Percentiles rank a stretch among this genome's conserved stretches.
These are phyloP conservation scores for Botrytis paeoniae DNA, from an alignment of 2,329 filamentous ascomycete genomes.

Conservation along the genomic window DNA sequence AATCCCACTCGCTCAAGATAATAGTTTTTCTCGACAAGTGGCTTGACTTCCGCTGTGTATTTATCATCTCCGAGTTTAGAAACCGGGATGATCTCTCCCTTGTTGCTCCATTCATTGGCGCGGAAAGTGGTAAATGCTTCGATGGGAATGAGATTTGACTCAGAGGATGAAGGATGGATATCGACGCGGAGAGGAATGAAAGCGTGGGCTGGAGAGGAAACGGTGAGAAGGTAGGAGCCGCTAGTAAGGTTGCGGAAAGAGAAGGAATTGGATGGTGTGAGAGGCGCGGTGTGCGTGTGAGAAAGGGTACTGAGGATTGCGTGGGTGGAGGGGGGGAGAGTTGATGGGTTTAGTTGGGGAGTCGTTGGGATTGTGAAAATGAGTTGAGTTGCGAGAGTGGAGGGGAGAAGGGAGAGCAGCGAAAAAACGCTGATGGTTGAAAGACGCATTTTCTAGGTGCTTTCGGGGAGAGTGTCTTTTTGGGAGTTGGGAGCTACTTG, in stretches of 20 bases:
- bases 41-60: constrained; percentile 15
- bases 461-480: neutral
- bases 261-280: constrained; percentile 69
- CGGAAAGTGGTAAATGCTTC: constrained; percentile 80
- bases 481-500: neutral
- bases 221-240: constrained; percentile 77
- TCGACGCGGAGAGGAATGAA: constrained; percentile 84
- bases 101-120: constrained; percentile 87
- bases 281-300: constrained; percentile 53
- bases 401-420: constrained; percentile 35
- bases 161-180: constrained; percentile 44
- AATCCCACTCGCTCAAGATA: constrained; percentile 73
- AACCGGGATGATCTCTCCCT: constrained; percentile 59
- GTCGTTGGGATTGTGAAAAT: constrained; percentile 32
- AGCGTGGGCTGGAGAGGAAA: constrained; percentile 69
- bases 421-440: neutral
- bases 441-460: constrained; percentile 6
- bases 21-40: constrained; percentile 58
- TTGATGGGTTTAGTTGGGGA: constrained; percentile 39
- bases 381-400: constrained; percentile 37
- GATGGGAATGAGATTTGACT: constrained; percentile 41
- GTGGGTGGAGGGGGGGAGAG: constrained; percentile 55
- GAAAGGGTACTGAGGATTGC: constrained; percentile 61
- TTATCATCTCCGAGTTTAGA: constrained; percentile 26
- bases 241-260: constrained; percentile 68